Base-by-base conservation (phyloP, 257 asterid genomes). In the Nicotiana obtusifolia region DNA sequence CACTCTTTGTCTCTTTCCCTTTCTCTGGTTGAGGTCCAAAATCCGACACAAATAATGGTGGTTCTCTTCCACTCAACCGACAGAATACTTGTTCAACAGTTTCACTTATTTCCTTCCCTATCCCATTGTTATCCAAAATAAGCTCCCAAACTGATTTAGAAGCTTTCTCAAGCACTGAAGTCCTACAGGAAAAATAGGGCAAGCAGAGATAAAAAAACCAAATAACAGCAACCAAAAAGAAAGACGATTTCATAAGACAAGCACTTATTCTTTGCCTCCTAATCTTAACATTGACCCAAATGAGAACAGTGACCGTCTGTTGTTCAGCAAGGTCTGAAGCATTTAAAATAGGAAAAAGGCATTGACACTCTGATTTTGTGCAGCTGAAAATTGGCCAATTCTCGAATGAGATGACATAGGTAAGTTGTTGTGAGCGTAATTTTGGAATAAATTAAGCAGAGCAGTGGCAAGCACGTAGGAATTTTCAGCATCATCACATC, bases 141-240 rank as follows among this genome's bases (percentile, higher is more conserved):
- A 95, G 87, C 82, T 94, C 99, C 99, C 97, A 95, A 20, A 91
- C 97, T 10, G 97, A 92, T 86, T 88, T 92, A 54, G 99, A 95
- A 80, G 99, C 99, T 89, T 95, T 95, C 88, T 95, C 99, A 19
- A 95, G 97, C 82, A 92, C 99, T 67, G 99, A 93, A 78, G 92
- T 86, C 89, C 99, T 94, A 91, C 61, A 73, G 20, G 60, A 73
- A 47, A 73, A 47, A 73, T 7, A n/a, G 61, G 41, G 79, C 41
- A 15, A 73, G 9, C 61, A 73, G 61, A 73, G 41, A 47, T 22
- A 6, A 24, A 47, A 47, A 44, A 73, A 73, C 4, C 61, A 47
- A 73, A 44, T 22, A 14, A 71, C 6, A 41, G 79, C 79, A 73
- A 73, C 79, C 35, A 73, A 71, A 44, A 22, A 1, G 11, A n/a